Base-by-base conservation (phyloP, 352 stramenopile genomes). In the Halophytophthora batemanensis region DNA sequence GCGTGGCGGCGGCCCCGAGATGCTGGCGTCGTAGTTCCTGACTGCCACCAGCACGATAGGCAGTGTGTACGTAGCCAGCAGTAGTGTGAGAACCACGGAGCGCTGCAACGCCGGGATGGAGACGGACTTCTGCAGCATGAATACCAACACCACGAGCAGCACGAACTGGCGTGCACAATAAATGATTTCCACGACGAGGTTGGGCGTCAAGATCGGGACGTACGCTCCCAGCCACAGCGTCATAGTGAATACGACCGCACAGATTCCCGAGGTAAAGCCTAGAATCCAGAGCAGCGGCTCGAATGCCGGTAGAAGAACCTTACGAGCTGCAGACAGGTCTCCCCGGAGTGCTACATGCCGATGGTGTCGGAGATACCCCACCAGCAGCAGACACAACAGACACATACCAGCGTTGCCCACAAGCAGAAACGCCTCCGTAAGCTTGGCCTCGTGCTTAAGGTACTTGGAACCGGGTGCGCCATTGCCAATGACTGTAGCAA, bases 211-310 rank as follows among this genome's bases (percentile, higher is more conserved):
- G 19, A 47, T 53, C 8, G 33, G 15, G 0, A 28, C 13, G 36
- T 56, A 68, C 21, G 65, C 31, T 1, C 34, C 14, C 2, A 38
- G 49, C 22, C 42, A 6, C 19, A 74, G 22, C 18, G 43, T 39
- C 2, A 49, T 28, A 14, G 19, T 37, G 15, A 74, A 63, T 21
- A 58, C 54, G 1, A 46, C 6, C 5, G 41, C 25, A 19, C 41
- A 65, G 37, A 17, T 12, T 10, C 45, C 61, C 0, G 66, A 66
- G 3, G 38, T 42, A 11, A 34, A 42, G 6, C 29, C 50, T 14
- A 79, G 53, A 18, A 69, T 68, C 70, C 70, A 81, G 3, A 81
- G 51, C 33, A 81, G 50, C 6, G 70, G 70, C 42, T 81, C 69
- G 23, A 79, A 79, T 8, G 70, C 61, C 0, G 70, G 70, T 19